Base-by-base conservation (phyloP, 1,284 basidiomycete species). In the Phylloboletellus chloephorus region DNA sequence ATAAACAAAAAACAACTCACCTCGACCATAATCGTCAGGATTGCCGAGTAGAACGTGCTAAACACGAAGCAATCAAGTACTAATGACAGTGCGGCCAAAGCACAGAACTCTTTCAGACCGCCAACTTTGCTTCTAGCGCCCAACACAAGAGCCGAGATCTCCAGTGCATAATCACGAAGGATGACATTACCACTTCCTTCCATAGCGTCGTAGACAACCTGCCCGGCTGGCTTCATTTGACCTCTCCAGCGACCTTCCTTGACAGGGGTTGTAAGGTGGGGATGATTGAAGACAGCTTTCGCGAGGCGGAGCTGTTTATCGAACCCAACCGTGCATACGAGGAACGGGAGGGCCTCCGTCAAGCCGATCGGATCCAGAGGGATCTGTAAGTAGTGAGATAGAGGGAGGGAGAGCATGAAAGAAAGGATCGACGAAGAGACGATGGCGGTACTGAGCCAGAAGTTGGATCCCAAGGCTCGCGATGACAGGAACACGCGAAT, bases 301-400 rank as follows among this genome's bases (percentile, higher is more conserved):
- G 93, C 93, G 28, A 98, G 80, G 9, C 90, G 79, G 46, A 94
- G 85, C 0, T 94, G 95, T 66, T 98, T 98, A 67, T 98, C 95
- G 61, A 98, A 98, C 10, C 95, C 95, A 43, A 98, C 84, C 1
- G 91, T 95, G 64, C 96, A 96, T 31, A 98, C 94, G 26, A 98
- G 74, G 81, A 98, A 98, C 0, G 95, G 95, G 2, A 98, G 74
- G 0, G 95, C 94, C 64, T 98, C 96, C 11, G 90, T 93, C 23
- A 98, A 73, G 12, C 86, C 82, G 43, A 98, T 85, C 2, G 91
- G 91, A 64, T 98, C 93, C 53, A 98, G 84, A 6, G 84, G 85
- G 41, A 98, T 90, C 50, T 78, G 74, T 46, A 96, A 72, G 33
- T 84, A 74, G 62, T 88, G 82, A 3, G 93, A 91, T 22, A 90